A percentile compares a stretch with the other conserved stretches of the same genome.
These are phyloP conservation scores for Symbiotaphrina buchneri DNA, from an alignment of 495 filamentous ascomycete genomes.

Conservation along the genomic window DNA sequence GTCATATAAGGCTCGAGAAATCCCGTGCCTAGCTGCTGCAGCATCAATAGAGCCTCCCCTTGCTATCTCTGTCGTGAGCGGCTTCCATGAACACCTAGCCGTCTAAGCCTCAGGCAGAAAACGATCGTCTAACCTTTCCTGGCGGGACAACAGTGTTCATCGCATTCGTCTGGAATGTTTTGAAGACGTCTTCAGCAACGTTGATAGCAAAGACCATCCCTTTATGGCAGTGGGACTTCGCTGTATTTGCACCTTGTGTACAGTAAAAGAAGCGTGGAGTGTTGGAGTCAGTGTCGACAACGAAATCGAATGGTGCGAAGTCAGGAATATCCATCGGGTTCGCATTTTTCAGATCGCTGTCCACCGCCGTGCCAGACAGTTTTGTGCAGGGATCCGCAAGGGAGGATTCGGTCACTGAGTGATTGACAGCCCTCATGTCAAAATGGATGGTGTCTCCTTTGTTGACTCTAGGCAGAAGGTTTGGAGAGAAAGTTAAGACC, in stretches of 20 bases:
- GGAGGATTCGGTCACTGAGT: slow-evolving; percentile 10
- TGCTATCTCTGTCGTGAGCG: too few species aligned
- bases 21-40: too few species aligned
- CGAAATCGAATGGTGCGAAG: not conserved
- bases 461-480: slow-evolving; percentile 4
- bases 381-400: slow-evolving; percentile 8
- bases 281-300: slow-evolving; percentile 1
- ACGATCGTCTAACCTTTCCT: too few species aligned
- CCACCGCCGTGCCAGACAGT: slow-evolving; percentile 2
- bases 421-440: slow-evolving; percentile 12
- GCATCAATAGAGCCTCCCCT: too few species aligned
- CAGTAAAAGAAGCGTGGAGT: slow-evolving; percentile 6
- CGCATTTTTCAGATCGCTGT: slow-evolving; percentile 5
- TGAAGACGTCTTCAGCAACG: not conserved
- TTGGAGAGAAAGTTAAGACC: slow-evolving; percentile 4
- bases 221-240: slow-evolving; percentile 6
- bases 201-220: slow-evolving; percentile 7
- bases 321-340: slow-evolving; percentile 2
- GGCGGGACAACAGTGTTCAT: too few species aligned
- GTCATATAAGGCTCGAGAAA: too few species aligned
- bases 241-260: slow-evolving; percentile 5
- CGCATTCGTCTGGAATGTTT: slow-evolving; percentile 4
- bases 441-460: slow-evolving; percentile 7
- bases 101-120: too few species aligned
- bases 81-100: too few species aligned